Percentiles rank a stretch among this genome's conserved stretches.
Conservation (phyloP, 129 eudicot species). For the Cynara cardunculus region DNA sequence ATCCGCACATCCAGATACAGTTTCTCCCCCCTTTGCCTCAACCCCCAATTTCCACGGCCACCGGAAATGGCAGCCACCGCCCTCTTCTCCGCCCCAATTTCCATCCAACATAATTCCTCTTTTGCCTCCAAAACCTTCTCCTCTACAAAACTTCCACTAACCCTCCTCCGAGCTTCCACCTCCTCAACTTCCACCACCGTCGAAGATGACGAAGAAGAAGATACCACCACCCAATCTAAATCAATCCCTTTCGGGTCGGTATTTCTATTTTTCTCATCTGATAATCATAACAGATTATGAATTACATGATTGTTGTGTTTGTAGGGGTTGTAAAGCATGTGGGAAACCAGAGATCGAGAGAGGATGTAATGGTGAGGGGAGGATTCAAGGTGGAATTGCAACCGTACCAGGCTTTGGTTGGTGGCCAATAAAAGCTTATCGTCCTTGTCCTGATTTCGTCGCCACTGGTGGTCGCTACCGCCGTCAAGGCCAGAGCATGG, state of each 20-base stretch:
- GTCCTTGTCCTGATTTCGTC: slow-evolving; percentile 87
- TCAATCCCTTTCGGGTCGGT: slow-evolving; percentile 16
- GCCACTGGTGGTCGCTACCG: slow-evolving; percentile 94
- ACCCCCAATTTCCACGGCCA: not conserved
- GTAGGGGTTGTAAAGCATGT: slow-evolving; percentile 85
- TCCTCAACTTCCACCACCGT: slow-evolving; percentile 19
- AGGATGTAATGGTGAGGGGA: slow-evolving; percentile 92
- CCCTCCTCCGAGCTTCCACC: slow-evolving; percentile 20
- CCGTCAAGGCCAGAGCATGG: slow-evolving; percentile 94
- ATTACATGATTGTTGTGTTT: not conserved
- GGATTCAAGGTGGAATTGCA: slow-evolving; percentile 97
- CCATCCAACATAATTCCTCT: not conserved
- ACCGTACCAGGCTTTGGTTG: slow-evolving; percentile 96
- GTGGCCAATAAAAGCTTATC: slow-evolving; percentile 98
- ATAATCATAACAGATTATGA: not conserved
- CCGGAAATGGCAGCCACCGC: slow-evolving; percentile 28
- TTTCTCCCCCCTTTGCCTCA: slow-evolving; percentile 6
- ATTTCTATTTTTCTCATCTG: not conserved
- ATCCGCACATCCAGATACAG: slow-evolving; percentile 26
- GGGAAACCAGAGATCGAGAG: slow-evolving; percentile 70
- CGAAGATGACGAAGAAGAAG: slow-evolving; percentile 11
- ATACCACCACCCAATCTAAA: slow-evolving; percentile 14
- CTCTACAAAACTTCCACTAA: slow-evolving; percentile 2
- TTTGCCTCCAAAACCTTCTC: not conserved
- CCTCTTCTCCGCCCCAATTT: slow-evolving; percentile 25